Evolutionary conservation across 495 filamentous ascomycete genomes (phyloP).

Genomic region (Poronia punctata): DNA sequence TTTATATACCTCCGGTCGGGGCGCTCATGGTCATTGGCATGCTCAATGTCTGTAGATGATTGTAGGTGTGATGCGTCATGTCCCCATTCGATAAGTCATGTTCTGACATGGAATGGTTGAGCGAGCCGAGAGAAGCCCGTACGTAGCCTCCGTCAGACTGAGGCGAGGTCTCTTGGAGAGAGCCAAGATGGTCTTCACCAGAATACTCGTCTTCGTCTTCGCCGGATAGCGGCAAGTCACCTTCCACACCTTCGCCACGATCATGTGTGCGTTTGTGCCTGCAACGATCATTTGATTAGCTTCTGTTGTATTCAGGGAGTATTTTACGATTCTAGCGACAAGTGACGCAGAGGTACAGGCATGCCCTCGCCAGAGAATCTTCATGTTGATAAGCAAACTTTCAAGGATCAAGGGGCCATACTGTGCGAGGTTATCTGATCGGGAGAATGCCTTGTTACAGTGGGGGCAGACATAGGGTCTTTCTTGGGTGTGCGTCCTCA

Average conservation of each 20-base stretch:
- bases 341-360: constrained; percentile 25
- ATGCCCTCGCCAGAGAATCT: constrained; percentile 26
- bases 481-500: constrained; percentile 98
- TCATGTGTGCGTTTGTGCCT: constrained; percentile 97
- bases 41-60: constrained; percentile 45
- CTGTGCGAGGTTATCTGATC: constrained; percentile 98
- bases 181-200: constrained; percentile 62
- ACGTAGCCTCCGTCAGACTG: constrained; percentile 52
- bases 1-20: constrained; percentile 22
- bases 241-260: constrained; percentile 64
- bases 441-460: constrained; percentile 97
- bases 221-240: constrained; percentile 54
- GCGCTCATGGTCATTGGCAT: constrained; percentile 53
- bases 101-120: constrained; percentile 23
- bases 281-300: constrained; percentile 28
- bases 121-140: constrained; percentile 35
- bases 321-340: constrained; percentile 24
- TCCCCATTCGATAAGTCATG: constrained; percentile 20
- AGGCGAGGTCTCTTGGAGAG: constrained; percentile 68
- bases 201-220: constrained; percentile 71
- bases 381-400: constrained; percentile 26
- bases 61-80: constrained; percentile 33
- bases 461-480: constrained; percentile 94
- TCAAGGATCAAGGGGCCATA: constrained; percentile 46
- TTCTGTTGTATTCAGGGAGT: constrained; percentile 5